Percentiles rank a stretch among this genome's conserved stretches.
phyloP scores from a whole-genome alignment of 176 grass and related monocot species.

The Rhynchospora pubera region DNA sequence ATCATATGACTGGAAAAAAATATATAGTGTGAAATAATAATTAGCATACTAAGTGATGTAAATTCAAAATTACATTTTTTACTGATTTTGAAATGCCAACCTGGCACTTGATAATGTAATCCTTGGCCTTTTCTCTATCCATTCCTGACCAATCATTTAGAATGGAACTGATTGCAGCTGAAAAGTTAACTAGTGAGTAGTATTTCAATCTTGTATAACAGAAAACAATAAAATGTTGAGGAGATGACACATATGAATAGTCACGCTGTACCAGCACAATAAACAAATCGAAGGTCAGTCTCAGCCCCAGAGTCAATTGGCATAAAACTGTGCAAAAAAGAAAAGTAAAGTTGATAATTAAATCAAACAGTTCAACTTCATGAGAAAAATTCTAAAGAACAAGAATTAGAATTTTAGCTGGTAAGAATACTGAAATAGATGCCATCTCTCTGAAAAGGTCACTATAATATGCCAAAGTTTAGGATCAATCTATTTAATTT shows the following conservation, averaged over 20 bases:
- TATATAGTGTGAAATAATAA: conserved; percentile 20
- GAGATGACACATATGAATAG: conserved; percentile 6
- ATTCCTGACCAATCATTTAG: conserved; percentile 85
- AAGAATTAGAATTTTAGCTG: background rate
- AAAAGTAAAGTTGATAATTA: conserved; percentile 26
- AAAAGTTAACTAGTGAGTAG: conserved; percentile 28
- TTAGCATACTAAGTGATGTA: conserved; percentile 16
- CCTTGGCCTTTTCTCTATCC: conserved; percentile 67
- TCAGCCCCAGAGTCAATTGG: conserved; percentile 86
- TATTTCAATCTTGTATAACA: background rate
- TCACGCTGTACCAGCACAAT: conserved; percentile 77
- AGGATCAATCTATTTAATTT: background rate
- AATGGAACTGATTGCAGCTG: conserved; percentile 87
- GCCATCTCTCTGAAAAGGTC: background rate
- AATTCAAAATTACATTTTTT: conserved; percentile 6
- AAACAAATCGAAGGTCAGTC: conserved; percentile 87
- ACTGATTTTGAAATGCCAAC: conserved; percentile 25
- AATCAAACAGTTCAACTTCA: background rate
- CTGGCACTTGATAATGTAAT: conserved; percentile 84
- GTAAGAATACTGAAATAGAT: background rate
- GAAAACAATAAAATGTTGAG: background rate
- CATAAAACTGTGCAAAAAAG: conserved; percentile 50
- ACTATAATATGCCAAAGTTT: background rate
- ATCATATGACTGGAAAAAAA: conserved; percentile 75
- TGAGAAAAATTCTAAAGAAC: background rate